A percentile compares a stretch with the other conserved stretches of the same genome.
Conservation (phyloP, 192 early-diverging fungal genomes). For the Coemansia aciculifera region DNA sequence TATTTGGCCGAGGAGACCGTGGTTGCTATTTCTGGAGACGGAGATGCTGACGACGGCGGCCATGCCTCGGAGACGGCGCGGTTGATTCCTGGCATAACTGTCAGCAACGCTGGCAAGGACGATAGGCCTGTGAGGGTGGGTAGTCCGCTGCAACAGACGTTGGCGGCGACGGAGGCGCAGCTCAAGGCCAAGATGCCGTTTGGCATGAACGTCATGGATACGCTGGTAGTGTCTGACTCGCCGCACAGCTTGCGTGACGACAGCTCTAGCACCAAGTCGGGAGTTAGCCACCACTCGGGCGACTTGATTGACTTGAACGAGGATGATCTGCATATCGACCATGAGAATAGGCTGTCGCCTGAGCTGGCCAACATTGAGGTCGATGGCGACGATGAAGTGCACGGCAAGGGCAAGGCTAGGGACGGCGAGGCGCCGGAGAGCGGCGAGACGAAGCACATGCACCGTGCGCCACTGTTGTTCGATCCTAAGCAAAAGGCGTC, state of each 20-base stretch:
- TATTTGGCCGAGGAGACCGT: constrained; percentile 31
- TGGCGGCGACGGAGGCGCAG: constrained; percentile 29
- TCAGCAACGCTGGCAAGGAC: constrained; percentile 7
- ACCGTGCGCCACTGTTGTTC: constrained; percentile 46
- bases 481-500: constrained; percentile 32
- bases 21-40: constrained; percentile 13
- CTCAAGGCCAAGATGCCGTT: constrained; percentile 42
- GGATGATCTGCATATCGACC: background rate
- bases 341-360: constrained; percentile 21
- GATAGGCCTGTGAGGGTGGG: constrained; percentile 6
- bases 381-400: constrained; percentile 11
- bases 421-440: constrained; percentile 15
- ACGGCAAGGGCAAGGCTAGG: constrained; percentile 17
- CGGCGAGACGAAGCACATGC: constrained; percentile 16
- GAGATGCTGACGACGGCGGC: background rate
- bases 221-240: constrained; percentile 35
- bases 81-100: constrained; percentile 25
- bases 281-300: background rate
- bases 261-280: constrained; percentile 3
- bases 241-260: constrained; percentile 19
- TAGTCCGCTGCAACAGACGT: constrained; percentile 35
- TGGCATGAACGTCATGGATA: constrained; percentile 54
- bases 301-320: constrained; percentile 30
- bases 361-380: constrained; percentile 42
- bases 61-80: constrained; percentile 20